Conservation (phyloP, 352 stramenopile genomes). For the Globisporangium lucens region DNA sequence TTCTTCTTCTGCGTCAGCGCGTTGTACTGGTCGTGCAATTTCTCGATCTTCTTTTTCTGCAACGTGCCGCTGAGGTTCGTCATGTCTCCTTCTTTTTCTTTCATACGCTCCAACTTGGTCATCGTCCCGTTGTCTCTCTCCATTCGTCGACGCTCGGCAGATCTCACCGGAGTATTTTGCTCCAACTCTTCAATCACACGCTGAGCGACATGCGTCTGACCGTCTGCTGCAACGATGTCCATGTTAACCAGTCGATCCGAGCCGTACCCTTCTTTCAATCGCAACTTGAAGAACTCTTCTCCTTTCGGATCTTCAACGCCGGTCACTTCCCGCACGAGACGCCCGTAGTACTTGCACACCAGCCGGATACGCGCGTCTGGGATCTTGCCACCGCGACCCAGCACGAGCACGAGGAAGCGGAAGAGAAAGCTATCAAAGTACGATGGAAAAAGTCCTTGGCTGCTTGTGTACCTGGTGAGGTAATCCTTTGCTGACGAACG, state of each 20-base stretch:
- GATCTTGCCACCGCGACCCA: constrained; percentile 75
- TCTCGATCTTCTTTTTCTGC: constrained; percentile 86
- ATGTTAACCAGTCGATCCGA: constrained; percentile 56
- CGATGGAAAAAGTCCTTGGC: constrained; percentile 61
- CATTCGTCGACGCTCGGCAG: constrained; percentile 34
- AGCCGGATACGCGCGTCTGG: constrained; percentile 93
- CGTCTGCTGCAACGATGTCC: constrained; percentile 41
- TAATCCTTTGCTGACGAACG: constrained; percentile 88
- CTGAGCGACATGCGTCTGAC: constrained; percentile 63
- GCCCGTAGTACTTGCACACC: constrained; percentile 91
- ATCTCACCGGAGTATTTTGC: constrained; percentile 36
- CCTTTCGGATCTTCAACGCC: constrained; percentile 90
- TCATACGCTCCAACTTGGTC: constrained; percentile 49
- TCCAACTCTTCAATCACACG: constrained; percentile 70
- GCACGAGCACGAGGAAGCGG: constrained; percentile 83
- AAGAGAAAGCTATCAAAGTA: constrained; percentile 91
- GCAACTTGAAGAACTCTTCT: constrained; percentile 87
- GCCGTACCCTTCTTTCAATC: constrained; percentile 80
- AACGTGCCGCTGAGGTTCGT: constrained; percentile 57
- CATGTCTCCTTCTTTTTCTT: constrained; percentile 75
- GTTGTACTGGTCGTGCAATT: constrained; percentile 78
- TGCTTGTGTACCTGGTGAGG: constrained; percentile 79
- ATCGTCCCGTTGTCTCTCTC: constrained; percentile 34
- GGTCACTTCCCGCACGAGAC: constrained; percentile 88
- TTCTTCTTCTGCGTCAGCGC: constrained; percentile 78